phyloP scores from a whole-genome alignment of 2,329 filamentous ascomycete species.

The Penicillium occitanis region DNA sequence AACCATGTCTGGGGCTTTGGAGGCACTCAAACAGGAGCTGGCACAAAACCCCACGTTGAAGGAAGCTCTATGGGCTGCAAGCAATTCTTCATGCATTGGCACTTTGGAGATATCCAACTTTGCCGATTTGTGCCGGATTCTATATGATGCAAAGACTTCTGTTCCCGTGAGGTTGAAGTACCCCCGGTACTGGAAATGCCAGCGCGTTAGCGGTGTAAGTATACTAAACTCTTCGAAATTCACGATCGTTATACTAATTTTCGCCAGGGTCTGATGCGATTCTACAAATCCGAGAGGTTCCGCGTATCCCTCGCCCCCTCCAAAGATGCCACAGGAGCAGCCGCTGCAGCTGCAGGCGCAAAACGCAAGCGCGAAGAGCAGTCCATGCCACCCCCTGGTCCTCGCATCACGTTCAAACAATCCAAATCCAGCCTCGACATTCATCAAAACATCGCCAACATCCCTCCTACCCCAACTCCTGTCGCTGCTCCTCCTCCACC shows the following conservation, averaged over 20 bases:
- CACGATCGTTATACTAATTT: constrained; percentile 2
- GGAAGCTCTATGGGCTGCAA: constrained; percentile 57
- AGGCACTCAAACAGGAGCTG: constrained; percentile 56
- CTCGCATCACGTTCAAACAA: constrained; percentile 45
- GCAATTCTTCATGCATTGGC: constrained; percentile 52
- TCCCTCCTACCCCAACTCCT: constrained; percentile 16
- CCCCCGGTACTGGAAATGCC: constrained; percentile 58
- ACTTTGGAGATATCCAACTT: constrained; percentile 57
- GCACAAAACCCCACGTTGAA: constrained; percentile 51
- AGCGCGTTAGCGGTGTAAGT: constrained; percentile 54
- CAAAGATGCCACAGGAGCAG: constrained; percentile 27
- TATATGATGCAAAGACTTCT: constrained; percentile 56
- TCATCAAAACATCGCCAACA: constrained; percentile 21
- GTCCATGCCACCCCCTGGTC: constrained; percentile 35
- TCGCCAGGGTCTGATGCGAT: constrained; percentile 45
- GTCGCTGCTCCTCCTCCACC: background rate
- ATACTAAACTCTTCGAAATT: background rate
- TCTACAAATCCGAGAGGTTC: constrained; percentile 40
- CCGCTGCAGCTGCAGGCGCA: constrained; percentile 20
- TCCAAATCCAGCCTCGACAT: constrained; percentile 39
- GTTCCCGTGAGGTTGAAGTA: constrained; percentile 53
- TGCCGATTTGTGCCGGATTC: constrained; percentile 56
- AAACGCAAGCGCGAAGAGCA: constrained; percentile 45
- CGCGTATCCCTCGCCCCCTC: constrained; percentile 39
- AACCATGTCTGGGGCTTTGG: constrained; percentile 59